Evolutionary conservation across 164 flowering plant species (phyloP).

Genomic region (Pachysandra terminalis): DNA sequence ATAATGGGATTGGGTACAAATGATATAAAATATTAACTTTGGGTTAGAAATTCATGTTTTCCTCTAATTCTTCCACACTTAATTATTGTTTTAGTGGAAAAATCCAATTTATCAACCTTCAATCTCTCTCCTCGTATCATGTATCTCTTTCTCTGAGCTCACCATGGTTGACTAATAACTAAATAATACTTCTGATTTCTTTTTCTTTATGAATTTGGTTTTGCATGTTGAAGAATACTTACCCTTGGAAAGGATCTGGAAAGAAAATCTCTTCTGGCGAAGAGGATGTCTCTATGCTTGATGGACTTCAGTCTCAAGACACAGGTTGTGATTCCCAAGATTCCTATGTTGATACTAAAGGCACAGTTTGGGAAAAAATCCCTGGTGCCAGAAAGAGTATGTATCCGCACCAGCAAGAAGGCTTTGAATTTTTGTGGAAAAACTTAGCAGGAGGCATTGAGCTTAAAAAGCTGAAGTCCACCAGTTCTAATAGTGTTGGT

Average conservation of each 20-base stretch:
- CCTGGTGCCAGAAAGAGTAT: conserved; percentile 33
- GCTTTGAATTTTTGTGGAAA: conserved; percentile 79
- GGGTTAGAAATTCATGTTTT: background rate
- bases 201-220: too few relatives aligned
- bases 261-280: conserved; percentile 5
- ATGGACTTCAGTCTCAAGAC: conserved; percentile 19
- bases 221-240: conserved; percentile 26
- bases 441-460: conserved; percentile 69
- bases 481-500: conserved; percentile 25
- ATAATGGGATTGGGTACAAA: background rate
- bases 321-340: conserved; percentile 13
- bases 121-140: background rate
- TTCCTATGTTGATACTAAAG: conserved; percentile 19
- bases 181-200: background rate
- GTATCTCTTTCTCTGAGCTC: background rate
- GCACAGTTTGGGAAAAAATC: conserved; percentile 62
- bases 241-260: conserved; percentile 19
- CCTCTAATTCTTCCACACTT: background rate
- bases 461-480: conserved; percentile 40
- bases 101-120: background rate
- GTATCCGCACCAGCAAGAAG: conserved; percentile 70
- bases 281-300: conserved; percentile 8
- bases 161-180: background rate
- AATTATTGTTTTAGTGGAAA: background rate
- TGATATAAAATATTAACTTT: background rate